These are phyloP conservation scores for Furcasterigmium furcatum DNA, from an alignment of 2,329 filamentous ascomycete genomes.

Conservation along the genomic window DNA sequence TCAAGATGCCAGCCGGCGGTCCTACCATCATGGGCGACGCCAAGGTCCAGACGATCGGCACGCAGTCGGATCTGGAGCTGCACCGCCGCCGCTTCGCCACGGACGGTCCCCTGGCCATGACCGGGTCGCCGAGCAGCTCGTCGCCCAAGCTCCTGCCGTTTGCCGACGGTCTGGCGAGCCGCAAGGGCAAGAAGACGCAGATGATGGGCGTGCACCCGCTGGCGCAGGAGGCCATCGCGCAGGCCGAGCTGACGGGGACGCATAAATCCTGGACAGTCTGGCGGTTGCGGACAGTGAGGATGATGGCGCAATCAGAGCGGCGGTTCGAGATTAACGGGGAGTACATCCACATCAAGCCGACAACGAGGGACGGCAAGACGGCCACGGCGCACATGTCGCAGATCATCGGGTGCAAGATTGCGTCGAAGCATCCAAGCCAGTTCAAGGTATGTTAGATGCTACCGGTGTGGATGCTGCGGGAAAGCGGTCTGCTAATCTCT, in stretches of 20 bases:
- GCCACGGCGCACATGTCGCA: slow-evolving; percentile 81
- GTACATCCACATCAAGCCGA: slow-evolving; percentile 82
- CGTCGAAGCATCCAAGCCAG: slow-evolving; percentile 74
- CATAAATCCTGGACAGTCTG: slow-evolving; percentile 79
- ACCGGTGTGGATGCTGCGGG: slow-evolving; percentile 1
- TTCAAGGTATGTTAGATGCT: slow-evolving; percentile 58
- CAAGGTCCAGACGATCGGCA: slow-evolving; percentile 74
- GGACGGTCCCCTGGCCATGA: slow-evolving; percentile 67
- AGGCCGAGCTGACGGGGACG: slow-evolving; percentile 55
- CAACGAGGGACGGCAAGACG: slow-evolving; percentile 64
- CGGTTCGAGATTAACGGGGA: slow-evolving; percentile 80
- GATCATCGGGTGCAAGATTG: slow-evolving; percentile 79
- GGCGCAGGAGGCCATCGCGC: slow-evolving; percentile 58
- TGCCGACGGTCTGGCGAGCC: slow-evolving; percentile 33
- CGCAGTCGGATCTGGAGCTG: slow-evolving; percentile 72
- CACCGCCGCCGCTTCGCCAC: slow-evolving; percentile 72
- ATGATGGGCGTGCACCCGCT: slow-evolving; percentile 62
- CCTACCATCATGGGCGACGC: slow-evolving; percentile 75
- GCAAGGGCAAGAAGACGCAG: slow-evolving; percentile 51
- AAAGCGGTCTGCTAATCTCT: background rate
- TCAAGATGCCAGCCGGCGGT: slow-evolving; percentile 73
- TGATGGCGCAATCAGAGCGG: slow-evolving; percentile 72
- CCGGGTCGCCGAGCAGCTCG: slow-evolving; percentile 64
- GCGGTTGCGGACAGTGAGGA: slow-evolving; percentile 79
- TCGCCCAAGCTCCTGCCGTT: slow-evolving; percentile 63